A percentile compares a stretch with the other conserved stretches of the same genome.
Evolutionary conservation across 176 grass and related monocot species (phyloP).

Genomic region (Eremochloa ophiuroides): DNA sequence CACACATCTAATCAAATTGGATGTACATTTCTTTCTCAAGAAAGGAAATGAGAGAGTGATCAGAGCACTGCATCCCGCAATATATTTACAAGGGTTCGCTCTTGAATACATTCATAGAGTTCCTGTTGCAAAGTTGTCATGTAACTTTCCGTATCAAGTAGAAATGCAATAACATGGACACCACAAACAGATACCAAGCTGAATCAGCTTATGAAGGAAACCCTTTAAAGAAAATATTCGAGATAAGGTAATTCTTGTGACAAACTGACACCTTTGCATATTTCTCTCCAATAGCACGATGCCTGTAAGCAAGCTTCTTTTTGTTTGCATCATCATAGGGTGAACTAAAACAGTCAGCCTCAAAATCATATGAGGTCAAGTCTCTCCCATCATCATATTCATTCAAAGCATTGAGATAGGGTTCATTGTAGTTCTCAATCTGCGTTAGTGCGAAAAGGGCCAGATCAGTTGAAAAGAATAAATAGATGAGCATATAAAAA

Average conservation of each 20-base stretch:
- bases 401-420: slow-evolving; percentile 66
- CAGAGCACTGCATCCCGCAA: neutral
- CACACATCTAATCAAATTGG: slow-evolving; percentile 2
- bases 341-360: slow-evolving; percentile 63
- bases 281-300: slow-evolving; percentile 73
- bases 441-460: slow-evolving; percentile 36
- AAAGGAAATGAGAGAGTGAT: slow-evolving; percentile 19
- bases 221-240: slow-evolving; percentile 14
- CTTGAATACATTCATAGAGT: neutral
- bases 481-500: neutral
- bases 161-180: slow-evolving; percentile 5
- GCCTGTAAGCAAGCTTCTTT: slow-evolving; percentile 92
- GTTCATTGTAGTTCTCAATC: slow-evolving; percentile 94
- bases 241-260: slow-evolving; percentile 9
- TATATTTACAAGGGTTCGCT: neutral
- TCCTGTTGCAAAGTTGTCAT: neutral
- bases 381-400: slow-evolving; percentile 87
- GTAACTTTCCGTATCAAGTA: neutral
- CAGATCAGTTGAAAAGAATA: neutral
- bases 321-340: slow-evolving; percentile 82
- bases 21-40: neutral
- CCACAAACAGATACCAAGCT: neutral
- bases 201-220: slow-evolving; percentile 15
- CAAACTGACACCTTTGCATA: slow-evolving; percentile 67
- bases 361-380: slow-evolving; percentile 78